Percentiles rank a stretch among this genome's conserved stretches.
phyloP scores from a whole-genome alignment of 176 grass and related monocot species.

The Carex kokanica region DNA sequence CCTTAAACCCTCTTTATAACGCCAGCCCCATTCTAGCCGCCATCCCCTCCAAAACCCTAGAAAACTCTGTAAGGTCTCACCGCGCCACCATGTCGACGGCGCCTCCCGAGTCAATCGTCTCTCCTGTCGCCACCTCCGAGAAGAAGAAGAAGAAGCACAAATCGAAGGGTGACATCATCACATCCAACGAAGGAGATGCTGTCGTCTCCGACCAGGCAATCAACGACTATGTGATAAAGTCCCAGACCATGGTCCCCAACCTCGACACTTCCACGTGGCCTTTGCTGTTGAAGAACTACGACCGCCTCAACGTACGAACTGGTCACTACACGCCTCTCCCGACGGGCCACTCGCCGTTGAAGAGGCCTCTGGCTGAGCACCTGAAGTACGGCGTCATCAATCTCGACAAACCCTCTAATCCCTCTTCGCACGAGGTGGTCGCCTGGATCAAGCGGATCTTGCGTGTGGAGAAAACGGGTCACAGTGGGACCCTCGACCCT shows the following conservation, averaged over 20 bases:
- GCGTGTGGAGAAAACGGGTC: conserved; percentile 67
- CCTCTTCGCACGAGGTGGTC: conserved; percentile 94
- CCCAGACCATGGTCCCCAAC: conserved; percentile 38
- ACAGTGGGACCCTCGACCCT: conserved; percentile 90
- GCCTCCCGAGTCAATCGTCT: conserved; percentile 32
- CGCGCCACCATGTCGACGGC: conserved; percentile 48
- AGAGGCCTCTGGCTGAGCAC: conserved; percentile 68
- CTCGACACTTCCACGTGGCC: conserved; percentile 67
- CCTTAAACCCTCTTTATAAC: conserved; percentile 41
- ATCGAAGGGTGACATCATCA: conserved; percentile 30
- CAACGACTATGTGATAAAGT: conserved; percentile 70
- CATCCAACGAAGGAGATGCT: not conserved
- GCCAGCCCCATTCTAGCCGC: conserved; percentile 15
- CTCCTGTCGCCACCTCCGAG: conserved; percentile 29
- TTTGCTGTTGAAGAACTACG: conserved; percentile 82
- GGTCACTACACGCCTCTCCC: conserved; percentile 85
- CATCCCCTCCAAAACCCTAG: conserved; percentile 30
- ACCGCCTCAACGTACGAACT: conserved; percentile 72
- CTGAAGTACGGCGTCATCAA: conserved; percentile 85
- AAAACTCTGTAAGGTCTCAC: not conserved
- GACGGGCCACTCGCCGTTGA: conserved; percentile 71
- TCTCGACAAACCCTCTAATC: conserved; percentile 95
- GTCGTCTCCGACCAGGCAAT: not conserved
- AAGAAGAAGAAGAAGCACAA: conserved; percentile 75
- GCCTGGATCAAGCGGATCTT: conserved; percentile 91